Evolutionary conservation across 2,329 filamentous ascomycete species (phyloP), one percentile per base, ranked within the genome.

Genomic region (Dichotomopilus funicola): DNA sequence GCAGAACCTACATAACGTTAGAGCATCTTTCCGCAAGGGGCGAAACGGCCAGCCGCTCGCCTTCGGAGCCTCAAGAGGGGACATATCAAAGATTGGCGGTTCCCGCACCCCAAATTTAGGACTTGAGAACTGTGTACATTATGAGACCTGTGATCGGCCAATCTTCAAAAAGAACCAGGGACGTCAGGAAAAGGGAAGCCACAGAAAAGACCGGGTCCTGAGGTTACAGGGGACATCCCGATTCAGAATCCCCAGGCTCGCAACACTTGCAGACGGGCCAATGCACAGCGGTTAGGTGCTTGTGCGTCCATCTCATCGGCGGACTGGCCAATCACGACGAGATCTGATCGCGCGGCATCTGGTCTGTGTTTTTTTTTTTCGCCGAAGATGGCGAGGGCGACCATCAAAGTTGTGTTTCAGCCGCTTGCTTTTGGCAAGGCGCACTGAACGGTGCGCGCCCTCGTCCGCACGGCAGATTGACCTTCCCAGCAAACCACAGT

Each of bases 221-320:
- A 54, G 50, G 49, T 27, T 47, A 48, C 62, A 64, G 53, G 62
- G 62, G 61, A 63, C 53, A 50, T 50, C 56, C 19, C 19, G 61
- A 55, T 62, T 55, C 57, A 58, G 53, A 45, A 35, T 52, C 56
- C 51, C 42, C 47, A 41, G 49, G 44, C 51, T 54, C 53, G 46
- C 52, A 62, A 61, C 59, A 61, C 62, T 64, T 64, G 64, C 63
- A 65, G 61, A 56, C 58, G 59, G 55, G 55, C 65, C 59, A 62
- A 67, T 68, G 67, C 67, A 68, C 62, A 63, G 67, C 67, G 67
- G 67, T 65, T 68, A 68, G 64, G 64, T 68, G 64, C 65, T 65
- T 64, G 58, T 64, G 63, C 64, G 53, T 63, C 64, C 58, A 60
- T 59, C 59, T 57, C 7, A 57, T 51, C 46, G 59, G 56, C 55